Evolutionary conservation across 768 basidiomycete species (phyloP), one percentile per base, ranked within the genome.

Genomic region (Xerocomus potaroensis): DNA sequence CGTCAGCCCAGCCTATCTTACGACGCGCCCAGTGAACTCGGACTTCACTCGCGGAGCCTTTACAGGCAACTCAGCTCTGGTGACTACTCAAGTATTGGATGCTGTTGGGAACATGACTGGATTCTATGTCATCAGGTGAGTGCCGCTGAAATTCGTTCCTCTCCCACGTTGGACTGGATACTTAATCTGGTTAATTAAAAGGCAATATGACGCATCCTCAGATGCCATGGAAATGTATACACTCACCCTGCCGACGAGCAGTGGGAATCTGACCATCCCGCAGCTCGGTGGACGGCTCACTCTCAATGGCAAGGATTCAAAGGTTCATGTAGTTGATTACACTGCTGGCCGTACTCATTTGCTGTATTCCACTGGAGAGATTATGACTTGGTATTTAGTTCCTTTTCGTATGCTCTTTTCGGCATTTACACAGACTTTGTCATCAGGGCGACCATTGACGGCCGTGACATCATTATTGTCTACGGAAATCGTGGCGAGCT

Each of bases 221-320:
- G 32, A 54, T 4, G 42, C 34, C 2, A 5, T 18, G 35, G 22
- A 50, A 37, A 43, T 0, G 19, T 78, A 78, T 41, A 70, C 55
- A 14, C 51, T 78, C 15, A 72, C 63, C 5, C 43, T 78, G n/a
- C 61, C 70, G 3, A 78, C 76, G 16, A 76, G 75, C 42, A 64
- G 66, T 8, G 76, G 76, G 15, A 48, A 52, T 27, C 54, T 78
- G 30, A 68, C 65, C 3, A 59, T 76, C 35, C 76, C 76, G 9
- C 65, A 66, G 4, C 52, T 77, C 18, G 73, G 75, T 8, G 73
- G 73, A 29, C 62, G 61, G 18, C 63, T 78, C 26, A 54, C 68
- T 0, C 61, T 78, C n/a, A 66, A 68, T 45, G 76, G 76, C n/a
- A 75, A 72, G 58, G 75, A 78, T 50, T 76, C 76, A 0, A 78